Evolutionary conservation across 2,329 filamentous ascomycete species (phyloP), one percentile per base, ranked within the genome.

Genomic region (Paecilomyces sp.): DNA sequence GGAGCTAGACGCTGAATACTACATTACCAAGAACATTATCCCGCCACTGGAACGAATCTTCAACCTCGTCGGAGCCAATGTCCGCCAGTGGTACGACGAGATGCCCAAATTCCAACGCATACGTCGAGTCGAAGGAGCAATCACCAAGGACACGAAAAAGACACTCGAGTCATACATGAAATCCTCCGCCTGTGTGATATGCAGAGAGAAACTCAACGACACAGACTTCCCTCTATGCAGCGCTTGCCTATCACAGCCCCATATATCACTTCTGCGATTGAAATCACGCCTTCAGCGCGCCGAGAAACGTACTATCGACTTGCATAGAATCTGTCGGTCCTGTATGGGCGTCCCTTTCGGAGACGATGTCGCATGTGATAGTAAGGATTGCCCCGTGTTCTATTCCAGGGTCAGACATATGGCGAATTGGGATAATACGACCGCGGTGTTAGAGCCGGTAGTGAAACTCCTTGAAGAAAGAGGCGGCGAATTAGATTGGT

Each of bases 111-210:
- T 94, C 22, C 89, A 92, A 69, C 87, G 88, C 8, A 85, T 93
- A 54, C 83, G 88, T 30, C 84, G 83, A 58, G 76, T 90, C n/a
- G 80, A 83, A 60, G 69, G 70, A 8, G 67, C 70, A 62, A 68
- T 60, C 69, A 54, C 69, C 71, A 59, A 67, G 69, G 66, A 65
- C 66, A 76, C 34, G 15, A 88, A 83, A 69, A 89, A 85, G 72
- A 97, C 92, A 0, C 82, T 99, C n/a, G 94, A 97, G 70, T 89
- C 85, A n/a, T 99, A 97, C 75, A 88, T 97, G 87, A 88, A 85
- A 63, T 87, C 87, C 0, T 88, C 88, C 0, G 84, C 87, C 2
- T 99, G 94, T 71, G 76, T 93, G 4, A 83, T 93, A 15, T 99
- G 94, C 73, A 80, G 82, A 28, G 74, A 81, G 9, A 87, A 86